These are phyloP conservation scores for Xylaria bambusicola DNA, from an alignment of 495 filamentous ascomycete genomes.

Conservation along the genomic window DNA sequence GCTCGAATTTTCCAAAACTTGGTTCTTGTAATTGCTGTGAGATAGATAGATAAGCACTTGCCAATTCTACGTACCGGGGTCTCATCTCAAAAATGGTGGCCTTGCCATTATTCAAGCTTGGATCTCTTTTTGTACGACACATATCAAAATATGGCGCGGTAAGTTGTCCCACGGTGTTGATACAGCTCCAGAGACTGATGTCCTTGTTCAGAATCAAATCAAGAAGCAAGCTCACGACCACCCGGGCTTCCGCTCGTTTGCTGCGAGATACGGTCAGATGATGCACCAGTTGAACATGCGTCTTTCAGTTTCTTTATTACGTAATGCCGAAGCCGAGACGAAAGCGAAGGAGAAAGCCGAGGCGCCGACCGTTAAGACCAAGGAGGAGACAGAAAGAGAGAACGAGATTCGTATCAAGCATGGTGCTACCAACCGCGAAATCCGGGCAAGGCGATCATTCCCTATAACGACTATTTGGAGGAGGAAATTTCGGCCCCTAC, in stretches of 20 bases:
- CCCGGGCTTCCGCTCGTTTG: slow-evolving; percentile 81
- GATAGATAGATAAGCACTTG: too few relatives aligned
- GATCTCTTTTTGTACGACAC: slow-evolving; percentile 51
- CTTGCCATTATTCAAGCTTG: slow-evolving; percentile 51
- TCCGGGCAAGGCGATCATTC: slow-evolving; percentile 33
- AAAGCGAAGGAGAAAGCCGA: slow-evolving; percentile 66
- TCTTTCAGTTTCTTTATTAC: slow-evolving; percentile 78
- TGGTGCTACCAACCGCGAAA: slow-evolving; percentile 40
- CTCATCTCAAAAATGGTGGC: slow-evolving; percentile 49
- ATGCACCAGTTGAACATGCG: slow-evolving; percentile 96
- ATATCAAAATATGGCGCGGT: slow-evolving; percentile 65
- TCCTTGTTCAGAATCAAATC: slow-evolving; percentile 74
- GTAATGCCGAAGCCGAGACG: slow-evolving; percentile 67
- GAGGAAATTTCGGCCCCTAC: slow-evolving; percentile 67
- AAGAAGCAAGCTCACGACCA: slow-evolving; percentile 95
- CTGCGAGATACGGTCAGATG: slow-evolving; percentile 65
- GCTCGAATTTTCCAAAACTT: too few relatives aligned
- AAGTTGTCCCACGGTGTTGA: slow-evolving; percentile 21
- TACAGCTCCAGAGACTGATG: slow-evolving; percentile 14
- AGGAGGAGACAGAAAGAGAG: slow-evolving; percentile 68
- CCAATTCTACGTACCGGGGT: too few relatives aligned
- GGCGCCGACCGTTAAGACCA: slow-evolving; percentile 76
- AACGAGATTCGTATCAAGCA: slow-evolving; percentile 51
- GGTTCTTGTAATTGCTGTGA: too few relatives aligned
- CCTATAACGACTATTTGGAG: slow-evolving; percentile 50